These are phyloP conservation scores for Colletotrichum kahawae DNA, from an alignment of 2,329 filamentous ascomycete genomes.

Conservation along the genomic window DNA sequence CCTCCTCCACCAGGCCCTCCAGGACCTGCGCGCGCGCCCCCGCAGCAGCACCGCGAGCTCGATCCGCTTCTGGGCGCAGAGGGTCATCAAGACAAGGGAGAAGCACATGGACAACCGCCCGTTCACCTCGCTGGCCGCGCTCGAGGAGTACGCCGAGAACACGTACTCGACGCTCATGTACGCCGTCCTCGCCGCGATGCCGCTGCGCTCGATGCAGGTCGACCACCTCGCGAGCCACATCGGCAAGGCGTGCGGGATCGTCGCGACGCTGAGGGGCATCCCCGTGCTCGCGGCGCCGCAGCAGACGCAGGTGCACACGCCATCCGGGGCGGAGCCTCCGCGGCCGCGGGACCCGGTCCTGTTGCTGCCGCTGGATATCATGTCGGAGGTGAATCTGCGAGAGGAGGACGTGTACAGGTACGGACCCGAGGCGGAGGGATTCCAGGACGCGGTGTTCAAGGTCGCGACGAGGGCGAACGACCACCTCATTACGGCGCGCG, in stretches of 20 bases:
- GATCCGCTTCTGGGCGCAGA: constrained; percentile 75
- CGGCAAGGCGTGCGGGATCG: constrained; percentile 90
- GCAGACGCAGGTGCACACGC: constrained; percentile 53
- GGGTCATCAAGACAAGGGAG: constrained; percentile 82
- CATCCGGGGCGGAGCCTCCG: constrained; percentile 34
- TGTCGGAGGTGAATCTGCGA: constrained; percentile 79
- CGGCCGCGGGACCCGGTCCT: constrained; percentile 57
- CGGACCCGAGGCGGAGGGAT: constrained; percentile 77
- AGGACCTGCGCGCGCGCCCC: constrained; percentile 57
- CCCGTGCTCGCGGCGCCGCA: constrained; percentile 85
- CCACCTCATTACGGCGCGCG: constrained; percentile 89
- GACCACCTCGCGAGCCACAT: constrained; percentile 96
- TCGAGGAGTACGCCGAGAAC: constrained; percentile 92
- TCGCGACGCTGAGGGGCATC: constrained; percentile 83
- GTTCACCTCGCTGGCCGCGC: constrained; percentile 71
- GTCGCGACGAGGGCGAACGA: constrained; percentile 95
- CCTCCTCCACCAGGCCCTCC: constrained; percentile 75
- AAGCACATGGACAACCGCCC: constrained; percentile 84
- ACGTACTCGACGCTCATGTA: constrained; percentile 95
- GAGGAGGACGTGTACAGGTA: constrained; percentile 90
- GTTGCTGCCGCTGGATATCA: constrained; percentile 85
- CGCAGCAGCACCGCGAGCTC: constrained; percentile 45
- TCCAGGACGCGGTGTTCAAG: constrained; percentile 88
- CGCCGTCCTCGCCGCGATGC: constrained; percentile 79
- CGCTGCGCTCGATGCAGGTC: constrained; percentile 80